phyloP scores from a whole-genome alignment of 192 early-diverging fungal species.

The Coemansia sp. region DNA sequence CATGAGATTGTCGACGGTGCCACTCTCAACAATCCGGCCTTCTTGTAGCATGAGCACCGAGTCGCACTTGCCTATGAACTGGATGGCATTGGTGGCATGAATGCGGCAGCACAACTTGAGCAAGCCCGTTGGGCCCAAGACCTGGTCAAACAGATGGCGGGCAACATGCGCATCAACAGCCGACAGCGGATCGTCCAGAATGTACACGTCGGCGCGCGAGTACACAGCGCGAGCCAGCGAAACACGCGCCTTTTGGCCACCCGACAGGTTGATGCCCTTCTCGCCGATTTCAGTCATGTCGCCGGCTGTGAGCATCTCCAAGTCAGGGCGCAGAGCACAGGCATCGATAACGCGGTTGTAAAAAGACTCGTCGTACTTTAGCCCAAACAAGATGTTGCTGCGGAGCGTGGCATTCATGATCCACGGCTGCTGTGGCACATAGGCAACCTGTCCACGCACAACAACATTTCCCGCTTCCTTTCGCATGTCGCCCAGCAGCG shows the following conservation, averaged over 20 bases:
- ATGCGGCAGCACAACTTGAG: slow-evolving; percentile 76
- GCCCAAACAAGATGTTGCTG: slow-evolving; percentile 92
- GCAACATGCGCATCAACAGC: slow-evolving; percentile 77
- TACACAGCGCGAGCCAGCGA: slow-evolving; percentile 78
- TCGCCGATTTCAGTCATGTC: slow-evolving; percentile 94
- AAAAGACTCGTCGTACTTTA: slow-evolving; percentile 67
- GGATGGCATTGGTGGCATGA: slow-evolving; percentile 81
- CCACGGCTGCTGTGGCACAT: slow-evolving; percentile 75
- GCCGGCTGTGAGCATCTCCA: slow-evolving; percentile 82
- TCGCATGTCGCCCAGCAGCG: slow-evolving; percentile 88
- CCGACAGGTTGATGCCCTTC: slow-evolving; percentile 86
- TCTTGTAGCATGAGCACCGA: slow-evolving; percentile 72
- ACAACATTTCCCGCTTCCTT: slow-evolving; percentile 62
- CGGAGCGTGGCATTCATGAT: slow-evolving; percentile 91
- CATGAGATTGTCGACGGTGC: slow-evolving; percentile 68
- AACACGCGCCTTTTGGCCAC: slow-evolving; percentile 82
- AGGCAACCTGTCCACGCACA: slow-evolving; percentile 65
- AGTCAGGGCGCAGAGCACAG: slow-evolving; percentile 82
- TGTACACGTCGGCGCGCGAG: slow-evolving; percentile 81
- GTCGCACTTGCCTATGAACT: slow-evolving; percentile 69
- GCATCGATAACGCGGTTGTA: slow-evolving; percentile 77
- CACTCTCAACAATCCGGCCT: slow-evolving; percentile 68
- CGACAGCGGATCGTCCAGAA: slow-evolving; percentile 66
- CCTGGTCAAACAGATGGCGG: slow-evolving; percentile 80
- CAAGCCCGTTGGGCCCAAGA: slow-evolving; percentile 83